Base-by-base conservation (phyloP, 2,329 filamentous ascomycete genomes). In the Lizonia empirigonia region DNA sequence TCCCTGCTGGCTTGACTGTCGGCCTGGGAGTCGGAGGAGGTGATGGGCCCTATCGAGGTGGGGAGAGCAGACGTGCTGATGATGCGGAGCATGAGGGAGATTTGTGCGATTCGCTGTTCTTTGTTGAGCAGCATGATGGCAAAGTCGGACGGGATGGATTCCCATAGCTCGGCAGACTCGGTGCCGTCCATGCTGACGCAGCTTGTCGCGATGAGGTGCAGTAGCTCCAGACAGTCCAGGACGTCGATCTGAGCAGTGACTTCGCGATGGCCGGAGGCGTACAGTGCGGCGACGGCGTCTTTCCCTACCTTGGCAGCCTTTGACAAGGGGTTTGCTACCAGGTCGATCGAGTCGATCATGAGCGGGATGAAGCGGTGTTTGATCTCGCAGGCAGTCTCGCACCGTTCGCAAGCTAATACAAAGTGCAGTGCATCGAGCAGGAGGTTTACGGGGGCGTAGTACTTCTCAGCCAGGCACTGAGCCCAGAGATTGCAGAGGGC, bases 401-500 rank as follows among this genome's bases (percentile, higher is more conserved):
- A 76, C 0, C 84, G 82, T 64, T 89, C 82, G 4, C 84, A 76
- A 36, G 84, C 80, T 4, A 91, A 74, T 1, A 86, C 82, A 55
- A 87, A 86, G 10, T 81, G 78, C 10, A 91, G 66, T 26, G 90
- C 76, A 18, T 86, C 82, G 18, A 88, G 76, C 3, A 93, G 75
- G 29, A 90, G 78, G 55, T 82, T 82, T 32, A 91, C 78, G 0
- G 89, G 87, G 9, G 77, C 76, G 63, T 85, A 84, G 63, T 78
- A 82, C 58, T 78, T 77, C 60, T 92, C 88, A 9, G 81, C 76
- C 6, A 86, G 74, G 65, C 89, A 91, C 16, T 79, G 80, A 13
- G 79, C 78, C 89, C 90, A 93, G 12, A 93, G 70, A 13, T 80
- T 77, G 40, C 90, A 79, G 16, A 91, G 72, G 23, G 85, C 76